phyloP scores from a whole-genome alignment of 1,284 basidiomycete species.

The Marasmius sp. region DNA sequence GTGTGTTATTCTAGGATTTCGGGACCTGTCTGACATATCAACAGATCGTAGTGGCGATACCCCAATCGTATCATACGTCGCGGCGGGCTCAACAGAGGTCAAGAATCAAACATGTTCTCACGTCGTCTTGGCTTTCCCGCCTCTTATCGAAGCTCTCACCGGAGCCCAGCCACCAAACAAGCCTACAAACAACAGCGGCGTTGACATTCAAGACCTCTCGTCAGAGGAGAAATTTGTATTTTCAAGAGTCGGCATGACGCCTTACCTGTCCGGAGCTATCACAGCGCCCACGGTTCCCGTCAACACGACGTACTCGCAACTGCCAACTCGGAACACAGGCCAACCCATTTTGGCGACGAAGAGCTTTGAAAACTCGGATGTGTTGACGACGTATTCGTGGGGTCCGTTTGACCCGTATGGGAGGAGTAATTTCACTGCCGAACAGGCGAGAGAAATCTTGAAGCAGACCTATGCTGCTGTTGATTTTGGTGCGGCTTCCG shows the following conservation, averaged over 20 bases:
- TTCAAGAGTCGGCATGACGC: constrained; percentile 8
- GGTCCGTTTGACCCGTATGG: neutral
- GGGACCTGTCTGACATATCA: neutral
- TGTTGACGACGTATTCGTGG: constrained; percentile 7
- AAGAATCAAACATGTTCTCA: constrained; percentile 4
- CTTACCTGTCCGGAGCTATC: constrained; percentile 8
- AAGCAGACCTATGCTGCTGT: neutral
- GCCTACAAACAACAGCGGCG: neutral
- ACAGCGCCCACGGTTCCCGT: neutral
- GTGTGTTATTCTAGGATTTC: neutral
- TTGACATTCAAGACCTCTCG: neutral
- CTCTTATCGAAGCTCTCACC: constrained; percentile 1
- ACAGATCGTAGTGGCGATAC: constrained; percentile 5
- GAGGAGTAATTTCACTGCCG: neutral
- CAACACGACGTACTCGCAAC: constrained; percentile 2
- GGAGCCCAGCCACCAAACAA: neutral
- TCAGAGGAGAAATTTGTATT: neutral
- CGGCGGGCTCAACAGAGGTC: neutral
- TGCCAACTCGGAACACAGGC: neutral
- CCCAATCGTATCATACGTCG: constrained; percentile 4
- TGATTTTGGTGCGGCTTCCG: neutral
- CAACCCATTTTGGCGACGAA: constrained; percentile 2
- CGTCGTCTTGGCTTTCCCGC: constrained; percentile 10
- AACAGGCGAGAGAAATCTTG: neutral
- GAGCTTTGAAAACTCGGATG: constrained; percentile 4